Evolutionary conservation across 129 eudicot species (phyloP), one percentile per base, ranked within the genome.

Genomic region (Oenanthe sinensis): DNA sequence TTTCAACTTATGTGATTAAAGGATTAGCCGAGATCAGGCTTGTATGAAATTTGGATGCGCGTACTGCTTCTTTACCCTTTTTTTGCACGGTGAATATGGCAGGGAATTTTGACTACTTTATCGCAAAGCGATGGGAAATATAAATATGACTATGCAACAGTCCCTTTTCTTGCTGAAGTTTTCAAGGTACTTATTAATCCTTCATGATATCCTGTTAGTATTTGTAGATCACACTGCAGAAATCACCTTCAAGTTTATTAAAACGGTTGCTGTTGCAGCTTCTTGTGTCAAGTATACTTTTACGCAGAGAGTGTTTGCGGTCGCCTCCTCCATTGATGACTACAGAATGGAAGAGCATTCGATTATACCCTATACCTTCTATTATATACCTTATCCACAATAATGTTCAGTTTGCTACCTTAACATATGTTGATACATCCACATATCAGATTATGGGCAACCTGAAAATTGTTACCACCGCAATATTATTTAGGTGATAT

Each of bases 151-250:
- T 96, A 90, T 83, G 97, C 97, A 46, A 92, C 97, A 71, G 89
- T 96, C 86, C 97, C 99, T 78, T 96, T 96, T 84, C 99, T 92
- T 77, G 99, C 99, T 76, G 99, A 96, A 83, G 81, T 92, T 85
- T 96, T 90, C 82, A 96, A 96, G 99, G 99, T 90, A 83, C 54
- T 77, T 12, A 8, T 77, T 12, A 8, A n/a, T 71, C 54, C n/a
- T n/a, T 79, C 28, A 44, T 15, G 22, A 26, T 50, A 26, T 50
- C 33, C 13, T 15, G 54, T 49, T 16, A 71, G 42, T 10, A 60
- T 33, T 19, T 30, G 54, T 44, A 80, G 72, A 43, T n/a, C 36
- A 63, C 62, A 11, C 65, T 73, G 28, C n/a, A 39, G 17, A 52
- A n/a, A 22, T 14, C 70, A 36, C 50, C 72, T 73, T 76, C 50